Evolutionary conservation across 148 eudicot species (phyloP).

Genomic region (Diospyros kaki): DNA sequence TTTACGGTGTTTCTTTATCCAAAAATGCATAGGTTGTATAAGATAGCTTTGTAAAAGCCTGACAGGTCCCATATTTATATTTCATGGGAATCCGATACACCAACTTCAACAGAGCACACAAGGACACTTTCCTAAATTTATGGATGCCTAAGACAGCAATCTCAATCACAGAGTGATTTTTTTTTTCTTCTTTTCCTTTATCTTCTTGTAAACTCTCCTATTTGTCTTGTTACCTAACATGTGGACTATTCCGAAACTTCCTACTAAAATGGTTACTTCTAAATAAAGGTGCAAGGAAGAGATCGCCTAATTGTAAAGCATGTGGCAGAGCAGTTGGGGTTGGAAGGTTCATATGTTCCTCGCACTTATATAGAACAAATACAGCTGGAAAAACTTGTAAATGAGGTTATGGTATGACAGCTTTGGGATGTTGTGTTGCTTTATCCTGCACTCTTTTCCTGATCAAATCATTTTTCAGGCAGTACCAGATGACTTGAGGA

Average conservation of each 20-base stretch:
- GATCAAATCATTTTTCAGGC: conserved; percentile 40
- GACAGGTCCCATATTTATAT: neutral
- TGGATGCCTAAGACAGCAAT: neutral
- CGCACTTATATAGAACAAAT: conserved; percentile 94
- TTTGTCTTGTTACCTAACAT: neutral
- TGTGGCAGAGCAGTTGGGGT: conserved; percentile 76
- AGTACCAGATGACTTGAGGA: conserved; percentile 85
- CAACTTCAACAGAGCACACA: neutral
- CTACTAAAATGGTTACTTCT: neutral
- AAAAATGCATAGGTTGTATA: neutral
- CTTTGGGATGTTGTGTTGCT: conserved; percentile 6
- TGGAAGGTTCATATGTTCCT: conserved; percentile 87
- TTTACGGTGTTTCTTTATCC: neutral
- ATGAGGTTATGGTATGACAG: conserved; percentile 81
- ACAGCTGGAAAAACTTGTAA: conserved; percentile 91
- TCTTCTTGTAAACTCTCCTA: neutral
- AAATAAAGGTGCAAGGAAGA: conserved; percentile 78
- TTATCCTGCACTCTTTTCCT: neutral
- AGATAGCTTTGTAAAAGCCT: neutral
- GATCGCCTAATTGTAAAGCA: conserved; percentile 63
- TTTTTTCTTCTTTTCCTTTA: neutral
- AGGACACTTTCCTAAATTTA: neutral
- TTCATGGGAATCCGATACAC: neutral
- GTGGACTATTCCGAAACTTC: neutral
- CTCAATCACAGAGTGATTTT: neutral